These are phyloP conservation scores for Trichophyton schoenleinii DNA, from an alignment of 2,329 filamentous ascomycete species.

Conservation along the genomic window DNA sequence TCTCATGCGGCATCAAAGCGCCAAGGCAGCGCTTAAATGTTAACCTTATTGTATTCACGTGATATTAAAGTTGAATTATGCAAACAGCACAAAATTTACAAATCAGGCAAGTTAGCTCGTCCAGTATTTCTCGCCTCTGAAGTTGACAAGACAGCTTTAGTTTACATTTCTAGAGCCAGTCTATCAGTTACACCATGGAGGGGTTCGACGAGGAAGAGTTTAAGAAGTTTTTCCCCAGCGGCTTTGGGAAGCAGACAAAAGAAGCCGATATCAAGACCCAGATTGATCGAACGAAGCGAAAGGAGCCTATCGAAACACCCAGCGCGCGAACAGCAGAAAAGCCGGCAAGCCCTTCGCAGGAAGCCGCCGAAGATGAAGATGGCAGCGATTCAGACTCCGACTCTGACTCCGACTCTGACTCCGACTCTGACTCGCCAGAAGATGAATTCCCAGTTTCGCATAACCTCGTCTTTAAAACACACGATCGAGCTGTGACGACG, in stretches of 20 bases:
- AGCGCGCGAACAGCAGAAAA: constrained; percentile 10
- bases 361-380: constrained; percentile 17
- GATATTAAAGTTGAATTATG: no score
- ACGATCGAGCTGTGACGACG: constrained; percentile 75
- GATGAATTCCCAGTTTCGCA: constrained; percentile 89
- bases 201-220: constrained; percentile 36
- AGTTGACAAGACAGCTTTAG: neutral
- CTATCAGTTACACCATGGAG: constrained; percentile 21
- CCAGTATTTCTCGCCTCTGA: neutral
- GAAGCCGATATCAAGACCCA: constrained; percentile 65
- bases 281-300: constrained; percentile 64
- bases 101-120: constrained; percentile 5
- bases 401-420: constrained; percentile 42
- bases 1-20: no score
- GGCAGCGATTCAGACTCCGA: constrained; percentile 25
- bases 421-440: constrained; percentile 56
- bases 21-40: no score
- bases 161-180: neutral
- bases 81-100: constrained; percentile 17
- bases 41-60: no score
- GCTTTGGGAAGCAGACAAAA: constrained; percentile 72
- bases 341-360: constrained; percentile 5
- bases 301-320: constrained; percentile 10
- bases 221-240: constrained; percentile 56
- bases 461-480: constrained; percentile 83